Conservation (phyloP, 768 basidiomycete genomes). For the Porphyrellus cyaneotinctus region DNA sequence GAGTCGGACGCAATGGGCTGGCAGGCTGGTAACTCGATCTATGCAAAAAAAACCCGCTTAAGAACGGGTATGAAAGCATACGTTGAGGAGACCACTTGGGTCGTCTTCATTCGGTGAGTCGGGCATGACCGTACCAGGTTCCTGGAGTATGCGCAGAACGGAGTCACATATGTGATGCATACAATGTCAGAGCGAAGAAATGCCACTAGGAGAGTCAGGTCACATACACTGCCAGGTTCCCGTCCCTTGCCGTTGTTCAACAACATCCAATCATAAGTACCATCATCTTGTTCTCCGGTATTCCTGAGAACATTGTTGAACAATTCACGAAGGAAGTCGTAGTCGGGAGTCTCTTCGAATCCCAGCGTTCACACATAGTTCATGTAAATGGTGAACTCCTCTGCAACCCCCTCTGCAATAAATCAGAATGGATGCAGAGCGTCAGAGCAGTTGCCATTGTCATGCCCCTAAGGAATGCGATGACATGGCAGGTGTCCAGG, state of each 20-base stretch:
- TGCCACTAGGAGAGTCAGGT: not conserved
- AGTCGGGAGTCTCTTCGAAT: slow-evolving; percentile 96
- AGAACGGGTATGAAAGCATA: no score
- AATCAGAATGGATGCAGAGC: slow-evolving; percentile 1
- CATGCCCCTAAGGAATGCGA: not conserved
- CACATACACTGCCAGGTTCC: slow-evolving; percentile 81
- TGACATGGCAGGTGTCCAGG: not conserved
- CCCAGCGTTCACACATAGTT: slow-evolving; percentile 98
- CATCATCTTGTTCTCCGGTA: slow-evolving; percentile 84
- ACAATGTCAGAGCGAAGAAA: no score
- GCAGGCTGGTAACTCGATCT: no score
- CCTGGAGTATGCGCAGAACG: no score
- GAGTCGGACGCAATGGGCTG: no score
- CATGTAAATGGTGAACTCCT: slow-evolving; percentile 98
- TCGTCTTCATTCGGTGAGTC: no score
- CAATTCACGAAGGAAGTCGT: slow-evolving; percentile 94
- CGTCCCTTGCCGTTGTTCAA: slow-evolving; percentile 93
- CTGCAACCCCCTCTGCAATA: slow-evolving; percentile 59
- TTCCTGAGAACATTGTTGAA: slow-evolving; percentile 91
- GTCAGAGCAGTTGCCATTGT: not conserved
- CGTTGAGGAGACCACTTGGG: no score
- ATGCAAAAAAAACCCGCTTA: no score
- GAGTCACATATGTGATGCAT: no score
- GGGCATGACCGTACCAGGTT: no score
- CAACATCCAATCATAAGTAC: slow-evolving; percentile 94